Base-by-base conservation (phyloP, 805 yeast species). In the Kuraishia cidri region DNA sequence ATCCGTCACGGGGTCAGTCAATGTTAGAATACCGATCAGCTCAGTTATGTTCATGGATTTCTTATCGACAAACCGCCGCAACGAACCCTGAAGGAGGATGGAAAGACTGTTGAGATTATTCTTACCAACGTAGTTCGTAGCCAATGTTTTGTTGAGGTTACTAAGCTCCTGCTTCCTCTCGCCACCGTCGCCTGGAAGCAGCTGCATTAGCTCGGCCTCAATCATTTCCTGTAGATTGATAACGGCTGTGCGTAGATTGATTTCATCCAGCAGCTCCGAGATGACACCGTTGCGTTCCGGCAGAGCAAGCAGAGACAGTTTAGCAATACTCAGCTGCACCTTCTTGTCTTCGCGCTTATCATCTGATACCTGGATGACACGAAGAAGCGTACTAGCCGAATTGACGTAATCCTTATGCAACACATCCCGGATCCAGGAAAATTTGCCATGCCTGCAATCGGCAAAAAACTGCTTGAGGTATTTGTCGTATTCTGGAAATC, bases 361-460 rank as follows among this genome's bases (percentile, higher is more conserved):
- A 12, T 66, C 67, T 3, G 48, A 39, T 3, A 63, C 50, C 11
- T 36, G 17, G 10, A 60, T 55, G 4, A 66, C 58, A 18, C 72
- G 65, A 1, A 54, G 47, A 3, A 60, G 44, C 1, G 64, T 60
- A 10, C 50, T 44, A 1, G 79, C 58, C 0, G 87, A 90, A 2
- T 53, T 46, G 4, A 33, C 41, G 47, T 65, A 81, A 7, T 74
- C 60, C 3, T 61, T 62, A 39, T 64, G 72, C 21, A 72, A 50
- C 10, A 85, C 51, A 36, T 79, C 69, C 35, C 72, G 66, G 14
- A 86, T 77, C 95, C 95, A 87, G 2, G 84, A 67, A 31, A 83
- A 67, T 26, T 66, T 56, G 4, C 73, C 64, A 24, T 72, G 69
- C 2, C 55, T 45, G 18, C 58, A 49, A 32, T 58, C 54, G 2